phyloP scores from a whole-genome alignment of 2,329 filamentous ascomycete genomes.

The Talaromyces marneffei region DNA sequence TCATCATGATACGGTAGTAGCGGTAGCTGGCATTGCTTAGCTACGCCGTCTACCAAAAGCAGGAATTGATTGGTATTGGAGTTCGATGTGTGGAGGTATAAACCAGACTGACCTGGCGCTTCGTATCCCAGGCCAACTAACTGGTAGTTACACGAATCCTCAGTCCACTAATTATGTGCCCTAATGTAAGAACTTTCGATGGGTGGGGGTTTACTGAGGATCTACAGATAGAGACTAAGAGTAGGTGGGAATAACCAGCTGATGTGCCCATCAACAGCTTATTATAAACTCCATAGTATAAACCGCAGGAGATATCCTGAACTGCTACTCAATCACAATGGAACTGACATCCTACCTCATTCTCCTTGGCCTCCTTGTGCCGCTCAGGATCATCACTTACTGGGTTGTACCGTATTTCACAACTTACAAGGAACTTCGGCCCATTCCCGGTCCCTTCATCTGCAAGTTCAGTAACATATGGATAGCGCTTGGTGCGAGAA shows the following conservation, averaged over 20 bases:
- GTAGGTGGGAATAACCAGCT: not conserved
- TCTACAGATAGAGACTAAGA: no score
- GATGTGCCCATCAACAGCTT: not conserved
- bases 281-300: not conserved
- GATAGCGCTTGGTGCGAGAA: constrained; percentile 17
- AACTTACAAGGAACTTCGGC: constrained; percentile 12
- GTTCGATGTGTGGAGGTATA: not conserved
- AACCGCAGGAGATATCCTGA: not conserved
- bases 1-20: not conserved
- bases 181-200: not conserved
- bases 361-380: not conserved
- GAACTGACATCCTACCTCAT: not conserved
- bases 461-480: constrained; percentile 22
- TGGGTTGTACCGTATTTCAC: constrained; percentile 17
- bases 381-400: not conserved
- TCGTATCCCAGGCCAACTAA: no score
- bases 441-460: constrained; percentile 17
- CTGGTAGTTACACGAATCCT: not conserved
- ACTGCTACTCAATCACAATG: not conserved
- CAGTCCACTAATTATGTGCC: not conserved
- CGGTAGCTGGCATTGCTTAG: not conserved
- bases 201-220: not conserved
- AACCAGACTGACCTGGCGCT: not conserved
- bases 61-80: not conserved
- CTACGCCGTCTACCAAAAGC: not conserved